phyloP scores from a whole-genome alignment of 108 stramenopile species.

The Cyclotella atomus region DNA sequence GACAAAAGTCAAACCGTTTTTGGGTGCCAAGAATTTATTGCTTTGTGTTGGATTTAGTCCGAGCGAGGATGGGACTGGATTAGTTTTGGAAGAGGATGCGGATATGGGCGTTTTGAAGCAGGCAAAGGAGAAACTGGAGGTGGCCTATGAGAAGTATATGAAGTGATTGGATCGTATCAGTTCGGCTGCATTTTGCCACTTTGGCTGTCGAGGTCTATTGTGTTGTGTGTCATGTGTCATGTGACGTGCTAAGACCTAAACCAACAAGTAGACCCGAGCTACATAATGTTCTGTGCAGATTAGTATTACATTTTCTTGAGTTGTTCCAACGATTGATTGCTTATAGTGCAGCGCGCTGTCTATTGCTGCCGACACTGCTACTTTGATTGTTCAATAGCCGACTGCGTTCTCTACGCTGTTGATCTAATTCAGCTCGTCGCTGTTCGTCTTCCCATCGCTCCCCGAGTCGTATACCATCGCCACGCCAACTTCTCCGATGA shows the following conservation, averaged over 20 bases:
- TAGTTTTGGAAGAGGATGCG: conserved; percentile 64
- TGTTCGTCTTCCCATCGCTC: conserved; percentile 35
- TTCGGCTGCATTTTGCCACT: too few relatives aligned
- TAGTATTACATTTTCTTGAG: too few relatives aligned
- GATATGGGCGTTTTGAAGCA: conserved; percentile 60
- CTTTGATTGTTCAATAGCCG: conserved; percentile 11
- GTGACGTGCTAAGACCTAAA: too few relatives aligned
- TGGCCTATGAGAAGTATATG: conserved; percentile 63
- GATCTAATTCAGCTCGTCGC: not conserved
- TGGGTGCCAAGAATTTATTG: conserved; percentile 81
- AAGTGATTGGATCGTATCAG: conserved; percentile 25
- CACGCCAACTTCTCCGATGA: conserved; percentile 17
- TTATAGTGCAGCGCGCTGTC: not conserved
- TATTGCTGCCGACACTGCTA: not conserved
- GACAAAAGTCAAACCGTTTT: conserved; percentile 82
- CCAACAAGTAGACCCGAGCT: too few relatives aligned
- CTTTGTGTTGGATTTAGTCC: conserved; percentile 81
- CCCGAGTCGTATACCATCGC: conserved; percentile 27
- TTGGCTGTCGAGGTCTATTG: too few relatives aligned
- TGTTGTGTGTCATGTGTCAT: not conserved
- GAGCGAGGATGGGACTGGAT: conserved; percentile 52
- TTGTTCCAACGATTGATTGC: too few relatives aligned
- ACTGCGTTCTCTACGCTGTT: conserved; percentile 21
- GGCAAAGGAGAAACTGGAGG: conserved; percentile 77
- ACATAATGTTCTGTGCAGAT: too few relatives aligned